Base-by-base conservation (phyloP, 345 rosid genomes). In the Dipteronia dyeriana region DNA sequence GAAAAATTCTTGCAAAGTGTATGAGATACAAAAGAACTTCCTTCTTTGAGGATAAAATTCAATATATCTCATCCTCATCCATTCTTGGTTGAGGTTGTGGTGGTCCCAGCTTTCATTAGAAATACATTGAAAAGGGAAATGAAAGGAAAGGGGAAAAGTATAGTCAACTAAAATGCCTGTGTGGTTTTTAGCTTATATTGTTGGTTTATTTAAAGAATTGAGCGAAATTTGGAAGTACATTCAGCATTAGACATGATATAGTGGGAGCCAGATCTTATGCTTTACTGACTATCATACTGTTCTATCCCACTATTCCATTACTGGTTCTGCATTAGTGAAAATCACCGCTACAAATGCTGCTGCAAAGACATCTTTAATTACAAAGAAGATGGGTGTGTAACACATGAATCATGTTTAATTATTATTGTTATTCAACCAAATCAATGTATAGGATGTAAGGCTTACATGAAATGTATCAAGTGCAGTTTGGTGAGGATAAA, bases 401-500 rank as follows among this genome's bases (percentile, higher is more conserved):
- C 54, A n/a, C 43, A 41, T 63, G 38, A 45, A 68, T 77, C 62
- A 31, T 77, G 43, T n/a, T 45, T 78, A 66, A 71, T 63, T 49
- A 38, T 29, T 62, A 60, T 80, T 72, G 49, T 31, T 45, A 16
- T 77, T n/a, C 17, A 57, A 75, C 5, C 19, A 43, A 51, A 51
- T 66, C 64, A n/a, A 2, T 66, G 26, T 60, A 20, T 34, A n/a
- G 34, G 49, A 54, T 13, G 60, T 71, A 59, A 73, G 61, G 68
- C 80, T 88, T 57, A 87, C 68, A 75, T 64, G 22, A 71, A 82
- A 80, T 61, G 49, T 82, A 65, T 73, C 70, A 65, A 75, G 34
- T 86, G 87, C 92, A 95, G 97, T 95, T 89, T 84, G 91, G 92
- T 17, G 88, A 91, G 82, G 86, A 90, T 43, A 91, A 85, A 83